Base-by-base conservation (phyloP, 2,329 filamentous ascomycete genomes). In the Pseudogymnoascus destructans region DNA sequence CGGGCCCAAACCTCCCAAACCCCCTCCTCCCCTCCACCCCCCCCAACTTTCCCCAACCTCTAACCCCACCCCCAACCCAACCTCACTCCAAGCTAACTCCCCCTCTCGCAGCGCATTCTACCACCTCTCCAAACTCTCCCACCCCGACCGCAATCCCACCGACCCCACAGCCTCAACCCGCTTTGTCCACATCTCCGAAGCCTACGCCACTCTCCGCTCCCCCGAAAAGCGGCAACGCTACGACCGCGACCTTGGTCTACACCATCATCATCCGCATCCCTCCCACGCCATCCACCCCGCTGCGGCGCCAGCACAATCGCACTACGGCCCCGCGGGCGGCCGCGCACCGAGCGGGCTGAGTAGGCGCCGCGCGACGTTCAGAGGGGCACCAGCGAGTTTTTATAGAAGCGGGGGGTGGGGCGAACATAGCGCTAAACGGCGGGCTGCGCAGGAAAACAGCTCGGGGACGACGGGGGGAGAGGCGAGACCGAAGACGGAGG, bases 311-410 rank as follows among this genome's bases (percentile, higher is more conserved):
- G 11, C 33, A 56, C 82, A 79, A 71, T 77, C 78, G 68, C 82
- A 77, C 64, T 73, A 74, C 13, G 73, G 76, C 57, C 86, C 82
- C 0, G 85, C 84, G 2, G 89, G 89, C 57, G 83, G 85, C 1
- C 81, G 93, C 0, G 84, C 91, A 0, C 83, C 93, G 0, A 89
- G 82, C 1, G 93, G 93, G 0, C 75, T 98, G 30, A 90, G 85
- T 69, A 80, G 85, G 38, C 80, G 92, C 21, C 78, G 89, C 2
- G 81, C 83, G 1, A 78, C 84, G 3, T 96, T 95, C 71, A 81
- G 80, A 17, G 92, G 92, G 0, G 92, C 93, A 3, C 91, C 93
- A 56, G 91, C 92, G 0, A 88, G 83, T 63, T 97, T 96, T 74
- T 96, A 89, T 71, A 79, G 85, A 15, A 84, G 79, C 61, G 90